Base-by-base conservation (phyloP, 306 rosid species). In the Vigna trinervia region DNA sequence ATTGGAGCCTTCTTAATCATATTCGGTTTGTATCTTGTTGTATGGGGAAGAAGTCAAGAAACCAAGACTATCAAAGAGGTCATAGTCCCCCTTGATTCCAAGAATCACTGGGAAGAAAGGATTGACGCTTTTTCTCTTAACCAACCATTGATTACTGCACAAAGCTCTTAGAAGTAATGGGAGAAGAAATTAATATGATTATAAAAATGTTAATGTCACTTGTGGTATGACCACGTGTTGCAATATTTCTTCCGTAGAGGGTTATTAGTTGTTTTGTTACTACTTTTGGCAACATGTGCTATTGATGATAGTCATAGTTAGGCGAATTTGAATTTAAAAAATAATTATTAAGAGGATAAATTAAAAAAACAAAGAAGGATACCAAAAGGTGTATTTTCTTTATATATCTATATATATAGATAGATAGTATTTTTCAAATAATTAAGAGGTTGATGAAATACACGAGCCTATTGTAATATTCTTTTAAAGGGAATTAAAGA, bases 21-120 rank as follows among this genome's bases (percentile, higher is more conserved):
- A 63, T 38, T 45, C 0, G 95, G 95, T 36, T 59, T 88, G 11
- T 88, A 90, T 74, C 77, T 86, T 50, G 89, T 90, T 57, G 85
- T 88, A 12, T 90, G 94, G 95, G 92, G 92, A 12, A 86, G 89
- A 83, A 74, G 71, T 68, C 83, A 83, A 81, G 92, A 90, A 71
- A 79, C 77, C 45, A 86, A 81, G 83, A 51, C 45, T 41, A 75
- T 7, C n/a, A 61, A 38, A 51, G 89, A 82, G 60, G 68, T 46
- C 41, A 63, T 11, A 26, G 80, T 66, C 76, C 53, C 78, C 12
- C 32, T 54, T 39, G 22, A 74, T 22, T 63, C 78, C 53, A n/a
- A 83, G 47, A 70, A 83, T 34, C 75, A 51, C 6, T 0, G 15
- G 74, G 83, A 71, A 74, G 84, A 32, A 73, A 80, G 13, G 34